A percentile compares a stretch with the other conserved stretches of the same genome.
phyloP scores from a whole-genome alignment of 2,329 filamentous ascomycete species.

The Talaromyces albobiverticillius region DNA sequence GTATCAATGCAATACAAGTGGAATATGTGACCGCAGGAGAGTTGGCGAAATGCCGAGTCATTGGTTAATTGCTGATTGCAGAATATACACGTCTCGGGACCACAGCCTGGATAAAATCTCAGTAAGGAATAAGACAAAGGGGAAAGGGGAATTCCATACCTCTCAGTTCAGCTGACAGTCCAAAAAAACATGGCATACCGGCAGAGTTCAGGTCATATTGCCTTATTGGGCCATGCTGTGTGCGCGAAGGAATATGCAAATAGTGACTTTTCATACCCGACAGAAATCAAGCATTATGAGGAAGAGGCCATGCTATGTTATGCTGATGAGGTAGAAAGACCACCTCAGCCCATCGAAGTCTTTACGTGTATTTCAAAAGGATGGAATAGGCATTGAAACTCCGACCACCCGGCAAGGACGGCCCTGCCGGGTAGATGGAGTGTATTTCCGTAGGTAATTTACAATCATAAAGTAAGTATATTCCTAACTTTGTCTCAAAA shows the following conservation, averaged over 20 bases:
- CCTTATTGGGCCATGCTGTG: background rate
- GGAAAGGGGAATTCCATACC: background rate
- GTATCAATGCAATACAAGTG: slow-evolving; percentile 7
- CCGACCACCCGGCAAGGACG: too few species aligned
- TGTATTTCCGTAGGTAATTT: too few species aligned
- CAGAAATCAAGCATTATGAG: too few species aligned
- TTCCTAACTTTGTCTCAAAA: too few species aligned
- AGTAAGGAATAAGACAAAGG: background rate
- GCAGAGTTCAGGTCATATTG: background rate
- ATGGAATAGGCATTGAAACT: too few species aligned
- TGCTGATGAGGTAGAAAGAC: too few species aligned
- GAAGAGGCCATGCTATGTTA: too few species aligned
- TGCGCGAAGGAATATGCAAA: background rate
- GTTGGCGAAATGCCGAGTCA: slow-evolving; percentile 6
- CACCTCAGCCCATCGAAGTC: too few species aligned
- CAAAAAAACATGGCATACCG: background rate
- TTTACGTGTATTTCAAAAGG: too few species aligned
- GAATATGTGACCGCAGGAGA: slow-evolving; percentile 5
- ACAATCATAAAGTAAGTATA: too few species aligned
- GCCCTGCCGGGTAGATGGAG: too few species aligned
- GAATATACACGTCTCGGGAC: slow-evolving; percentile 6
- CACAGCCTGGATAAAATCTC: background rate
- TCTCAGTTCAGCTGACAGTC: background rate
- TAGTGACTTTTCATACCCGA: too few species aligned
- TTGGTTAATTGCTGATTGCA: background rate